These are phyloP conservation scores for Sporothrix phasma DNA, from an alignment of 2,329 filamentous ascomycete species.

Conservation along the genomic window DNA sequence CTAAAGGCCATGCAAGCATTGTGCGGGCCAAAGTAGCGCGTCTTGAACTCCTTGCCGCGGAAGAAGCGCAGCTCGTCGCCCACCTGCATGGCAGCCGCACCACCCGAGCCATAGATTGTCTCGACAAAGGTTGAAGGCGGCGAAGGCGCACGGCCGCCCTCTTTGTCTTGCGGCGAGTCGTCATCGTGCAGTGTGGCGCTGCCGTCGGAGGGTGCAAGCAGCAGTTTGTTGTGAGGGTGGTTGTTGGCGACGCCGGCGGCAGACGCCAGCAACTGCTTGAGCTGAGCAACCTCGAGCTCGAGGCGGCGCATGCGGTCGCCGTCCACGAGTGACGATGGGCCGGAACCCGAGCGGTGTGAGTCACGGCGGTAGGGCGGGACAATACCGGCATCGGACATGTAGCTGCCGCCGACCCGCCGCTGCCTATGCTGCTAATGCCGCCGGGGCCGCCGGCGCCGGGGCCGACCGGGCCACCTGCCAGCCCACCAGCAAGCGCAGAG, in stretches of 20 bases:
- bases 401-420: constrained; percentile 8
- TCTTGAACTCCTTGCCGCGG: constrained; percentile 49
- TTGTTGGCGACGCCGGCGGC: constrained; percentile 5
- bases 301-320: constrained; percentile 49
- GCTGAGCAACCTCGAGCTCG: constrained; percentile 48
- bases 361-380: constrained; percentile 29
- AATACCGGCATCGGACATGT: constrained; percentile 22
- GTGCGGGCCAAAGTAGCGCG: constrained; percentile 50
- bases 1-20: constrained; percentile 52
- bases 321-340: constrained; percentile 26
- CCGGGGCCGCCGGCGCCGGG: constrained; percentile 19
- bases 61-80: constrained; percentile 46
- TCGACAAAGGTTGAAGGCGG: constrained; percentile 23
- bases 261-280: constrained; percentile 38
- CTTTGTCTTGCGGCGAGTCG: constrained; percentile 19
- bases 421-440: constrained; percentile 22
- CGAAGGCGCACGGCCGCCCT: constrained; percentile 18
- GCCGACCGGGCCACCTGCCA: constrained; percentile 10
- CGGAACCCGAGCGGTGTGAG: constrained; percentile 14
- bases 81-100: constrained; percentile 29
- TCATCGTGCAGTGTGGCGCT: constrained; percentile 20
- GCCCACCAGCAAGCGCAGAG: constrained; percentile 31
- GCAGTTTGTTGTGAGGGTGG: background rate
- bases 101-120: constrained; percentile 24
- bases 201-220: constrained; percentile 21